Evolutionary conservation across 2,329 filamentous ascomycete genomes (phyloP), one percentile per base, ranked within the genome.

Genomic region (Pyricularia sp.): DNA sequence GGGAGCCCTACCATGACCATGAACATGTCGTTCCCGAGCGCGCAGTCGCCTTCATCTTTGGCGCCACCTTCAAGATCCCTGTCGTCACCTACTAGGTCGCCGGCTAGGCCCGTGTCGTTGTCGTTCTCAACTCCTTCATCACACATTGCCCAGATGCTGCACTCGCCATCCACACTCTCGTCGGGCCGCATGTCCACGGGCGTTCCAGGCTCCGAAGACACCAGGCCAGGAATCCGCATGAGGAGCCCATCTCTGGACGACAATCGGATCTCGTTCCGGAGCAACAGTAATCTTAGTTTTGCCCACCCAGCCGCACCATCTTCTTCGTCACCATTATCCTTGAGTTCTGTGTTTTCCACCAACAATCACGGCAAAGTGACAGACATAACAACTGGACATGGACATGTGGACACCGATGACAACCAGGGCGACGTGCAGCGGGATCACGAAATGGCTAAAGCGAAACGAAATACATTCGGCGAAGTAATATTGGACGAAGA

Each of bases 1-100:
- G 83, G 80, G 6, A 87, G 85, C 65, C 85, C 85, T 10, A 86
- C 83, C 0, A 72, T 86, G 64, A 83, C 81, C 26, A 79, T 69
- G 63, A 78, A 68, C 63, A 70, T 73, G 25, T 67, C 74, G 14
- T 71, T 74, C 20, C 67, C 69, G 66, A 26, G 68, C 69, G 26
- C 69, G 20, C 50, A 70, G 59, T 70, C 71, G 55, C 17, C 71
- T 23, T 70, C 71, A 1, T 67, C 69, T 20, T 66, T 68, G 33
- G 42, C 55, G 4, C 69, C 69, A 12, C 70, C 66, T 69, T 74
- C 1, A 73, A 73, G 42, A 50, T 66, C 70, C 25, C 68, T 61
- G 1, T 73, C 74, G 17, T 71, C 74, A 17, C 72, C 72, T 64
- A 75, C 72, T 9, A 61, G 58, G 58, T 26, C 58, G 68, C 75